phyloP scores from a whole-genome alignment of 225 moss, liverwort and hornwort genomes.

The Neckera pumila region DNA sequence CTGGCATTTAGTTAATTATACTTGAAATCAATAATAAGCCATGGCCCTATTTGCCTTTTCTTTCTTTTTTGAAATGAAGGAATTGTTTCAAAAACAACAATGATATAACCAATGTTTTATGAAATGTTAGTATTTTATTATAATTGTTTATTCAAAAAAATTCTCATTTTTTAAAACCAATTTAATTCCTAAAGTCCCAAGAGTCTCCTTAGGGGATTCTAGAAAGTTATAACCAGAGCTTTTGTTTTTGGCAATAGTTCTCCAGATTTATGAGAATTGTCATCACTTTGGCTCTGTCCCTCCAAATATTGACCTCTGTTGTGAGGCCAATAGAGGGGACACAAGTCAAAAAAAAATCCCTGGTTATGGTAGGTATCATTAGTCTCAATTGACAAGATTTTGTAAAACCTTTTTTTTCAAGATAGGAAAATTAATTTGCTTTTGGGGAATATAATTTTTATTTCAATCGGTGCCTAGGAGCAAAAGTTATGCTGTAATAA shows the following conservation, averaged over 20 bases:
- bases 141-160: neutral
- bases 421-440: neutral
- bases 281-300: too few relatives aligned
- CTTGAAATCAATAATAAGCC: neutral
- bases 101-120: neutral
- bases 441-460: too few relatives aligned
- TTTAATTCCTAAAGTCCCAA: neutral
- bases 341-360: too few relatives aligned
- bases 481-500: neutral
- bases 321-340: too few relatives aligned
- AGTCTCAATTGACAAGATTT: neutral
- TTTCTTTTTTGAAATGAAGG: neutral
- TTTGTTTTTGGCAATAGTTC: too few relatives aligned
- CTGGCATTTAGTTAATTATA: neutral
- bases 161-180: neutral
- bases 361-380: too few relatives aligned
- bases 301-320: too few relatives aligned
- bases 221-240: too few relatives aligned
- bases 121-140: neutral
- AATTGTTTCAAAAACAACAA: neutral
- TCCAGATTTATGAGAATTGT: too few relatives aligned
- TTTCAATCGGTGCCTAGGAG: fast-evolving
- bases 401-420: neutral
- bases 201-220: fast-evolving
- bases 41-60: neutral